Conservation (phyloP, 1,284 basidiomycete species). For the Cystobasidium slooffiae region DNA sequence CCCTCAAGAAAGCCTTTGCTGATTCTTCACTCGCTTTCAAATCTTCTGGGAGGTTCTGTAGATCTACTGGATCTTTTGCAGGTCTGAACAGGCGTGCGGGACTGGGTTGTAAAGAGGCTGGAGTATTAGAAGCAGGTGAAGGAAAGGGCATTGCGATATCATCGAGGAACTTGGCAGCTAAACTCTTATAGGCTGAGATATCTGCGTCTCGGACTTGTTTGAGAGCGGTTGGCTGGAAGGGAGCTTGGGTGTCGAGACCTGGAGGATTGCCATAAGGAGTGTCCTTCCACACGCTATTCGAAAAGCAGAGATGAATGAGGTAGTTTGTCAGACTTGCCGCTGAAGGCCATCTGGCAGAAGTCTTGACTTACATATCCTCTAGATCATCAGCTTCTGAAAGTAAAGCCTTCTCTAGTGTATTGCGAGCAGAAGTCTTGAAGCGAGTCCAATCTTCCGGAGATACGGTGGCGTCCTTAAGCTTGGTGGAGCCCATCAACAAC, state of each 20-base stretch:
- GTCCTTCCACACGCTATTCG: slow-evolving; percentile 25
- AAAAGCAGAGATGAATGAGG: not conserved
- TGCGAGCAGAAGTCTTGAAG: slow-evolving; percentile 18
- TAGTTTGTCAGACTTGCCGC: not conserved
- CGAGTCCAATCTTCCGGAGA: slow-evolving; percentile 11
- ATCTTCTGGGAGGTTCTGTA: not conserved
- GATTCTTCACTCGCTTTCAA: not conserved
- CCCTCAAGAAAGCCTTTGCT: slow-evolving; percentile 16
- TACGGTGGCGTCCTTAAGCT: slow-evolving; percentile 24
- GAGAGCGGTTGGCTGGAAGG: slow-evolving; percentile 3
- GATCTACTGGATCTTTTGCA: not conserved
- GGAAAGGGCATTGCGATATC: slow-evolving; percentile 11
- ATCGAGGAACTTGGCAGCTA: slow-evolving; percentile 27
- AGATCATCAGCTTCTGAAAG: not conserved
- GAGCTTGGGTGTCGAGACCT: not conserved
- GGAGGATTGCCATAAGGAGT: slow-evolving; percentile 20
- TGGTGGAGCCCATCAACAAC: slow-evolving; percentile 8
- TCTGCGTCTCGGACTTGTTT: slow-evolving; percentile 5
- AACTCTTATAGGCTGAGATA: not conserved
- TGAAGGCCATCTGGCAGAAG: too few relatives aligned
- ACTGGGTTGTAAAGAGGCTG: not conserved
- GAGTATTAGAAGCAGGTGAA: slow-evolving; percentile 20
- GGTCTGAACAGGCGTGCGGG: not conserved
- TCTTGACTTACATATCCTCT: slow-evolving; percentile 17
- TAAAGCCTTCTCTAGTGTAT: slow-evolving; percentile 2